Base-by-base conservation (phyloP, 2,329 filamentous ascomycete species). In the Hymenoscyphus scutula region DNA sequence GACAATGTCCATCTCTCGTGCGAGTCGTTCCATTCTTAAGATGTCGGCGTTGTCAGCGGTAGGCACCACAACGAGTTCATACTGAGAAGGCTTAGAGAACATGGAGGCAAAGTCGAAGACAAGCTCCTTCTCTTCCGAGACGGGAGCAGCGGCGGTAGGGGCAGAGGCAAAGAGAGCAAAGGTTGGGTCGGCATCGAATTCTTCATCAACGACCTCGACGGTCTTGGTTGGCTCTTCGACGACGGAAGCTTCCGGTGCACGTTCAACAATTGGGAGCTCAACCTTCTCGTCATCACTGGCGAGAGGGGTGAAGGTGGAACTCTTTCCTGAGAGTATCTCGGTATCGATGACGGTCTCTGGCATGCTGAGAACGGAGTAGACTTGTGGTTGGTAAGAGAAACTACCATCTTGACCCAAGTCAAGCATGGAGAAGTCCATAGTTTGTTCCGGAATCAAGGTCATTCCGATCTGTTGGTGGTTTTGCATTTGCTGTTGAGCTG, bases 381-480 rank as follows among this genome's bases (percentile, higher is more conserved):
- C 87, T 73, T 87, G 86, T 27, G 88, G 87, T 73, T 89, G 87
- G 75, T 84, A 88, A 74, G 80, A 81, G 75, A 82, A 87, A 53
- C 73, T 72, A 63, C 80, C 79, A 60, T 78, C 75, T 59, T 77
- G 74, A 71, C 84, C 84, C 54, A 92, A 75, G 70, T 85, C 83
- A 70, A 95, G 82, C 77, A 89, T 84, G 60, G 87, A 85, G 70
- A 92, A 88, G 71, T 96, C 90, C 76, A 92, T 81, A 59, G 79
- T 82, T 69, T 90, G 87, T 77, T 96, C 92, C 1, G 92, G 91
- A 55, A 96, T 86, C 83, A 93, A 89, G 62, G 89, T 86, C 83
- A 96, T 90, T 72, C 88, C 88, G 67, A 93, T 89, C 74, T 90
- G 88, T 67, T 88, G 84, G 69, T 85, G 81, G 69, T 85, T 81